These are phyloP conservation scores for Coniosporium apollinis DNA, from an alignment of 495 filamentous ascomycete species.

Conservation along the genomic window DNA sequence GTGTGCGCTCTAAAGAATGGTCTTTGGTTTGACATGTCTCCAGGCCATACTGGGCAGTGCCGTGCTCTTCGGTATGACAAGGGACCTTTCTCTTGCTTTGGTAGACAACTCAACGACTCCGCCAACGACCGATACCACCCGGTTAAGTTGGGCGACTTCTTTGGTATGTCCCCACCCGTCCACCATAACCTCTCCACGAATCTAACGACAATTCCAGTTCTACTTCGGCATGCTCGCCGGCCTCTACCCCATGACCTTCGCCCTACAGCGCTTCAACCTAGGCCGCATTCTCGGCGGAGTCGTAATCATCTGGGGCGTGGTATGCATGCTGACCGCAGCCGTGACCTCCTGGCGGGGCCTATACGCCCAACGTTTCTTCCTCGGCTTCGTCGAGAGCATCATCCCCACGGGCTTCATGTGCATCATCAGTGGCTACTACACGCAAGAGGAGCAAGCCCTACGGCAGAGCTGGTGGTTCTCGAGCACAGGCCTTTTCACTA, in stretches of 20 bases:
- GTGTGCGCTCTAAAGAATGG: not conserved
- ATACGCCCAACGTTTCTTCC: constrained; percentile 55
- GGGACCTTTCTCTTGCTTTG: constrained; percentile 40
- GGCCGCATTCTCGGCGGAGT: constrained; percentile 44
- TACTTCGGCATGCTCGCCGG: constrained; percentile 67
- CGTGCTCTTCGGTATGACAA: constrained; percentile 57
- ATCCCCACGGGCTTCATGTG: constrained; percentile 55
- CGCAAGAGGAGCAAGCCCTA: constrained; percentile 47
- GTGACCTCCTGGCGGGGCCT: constrained; percentile 46
- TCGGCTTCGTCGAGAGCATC: constrained; percentile 50
- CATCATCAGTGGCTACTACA: constrained; percentile 48
- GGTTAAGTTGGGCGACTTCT: constrained; percentile 58
- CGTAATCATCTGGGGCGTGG: constrained; percentile 48
- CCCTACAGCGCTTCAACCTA: constrained; percentile 46
- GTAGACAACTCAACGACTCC: constrained; percentile 36
- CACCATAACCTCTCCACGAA: too few relatives aligned
- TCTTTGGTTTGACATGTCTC: constrained; percentile 1
- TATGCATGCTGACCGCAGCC: constrained; percentile 51
- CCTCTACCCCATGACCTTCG: constrained; percentile 53
- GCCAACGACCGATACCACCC: constrained; percentile 38
- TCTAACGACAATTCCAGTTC: too few relatives aligned
- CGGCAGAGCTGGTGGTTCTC: constrained; percentile 58
- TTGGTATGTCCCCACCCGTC: too few relatives aligned
- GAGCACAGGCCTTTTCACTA: constrained; percentile 46
- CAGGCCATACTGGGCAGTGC: constrained; percentile 59